Percentiles rank a stretch among this genome's conserved stretches.
Evolutionary conservation across 208 protist genomes (phyloP).

Genomic region (Wallacemonas rigidus): DNA sequence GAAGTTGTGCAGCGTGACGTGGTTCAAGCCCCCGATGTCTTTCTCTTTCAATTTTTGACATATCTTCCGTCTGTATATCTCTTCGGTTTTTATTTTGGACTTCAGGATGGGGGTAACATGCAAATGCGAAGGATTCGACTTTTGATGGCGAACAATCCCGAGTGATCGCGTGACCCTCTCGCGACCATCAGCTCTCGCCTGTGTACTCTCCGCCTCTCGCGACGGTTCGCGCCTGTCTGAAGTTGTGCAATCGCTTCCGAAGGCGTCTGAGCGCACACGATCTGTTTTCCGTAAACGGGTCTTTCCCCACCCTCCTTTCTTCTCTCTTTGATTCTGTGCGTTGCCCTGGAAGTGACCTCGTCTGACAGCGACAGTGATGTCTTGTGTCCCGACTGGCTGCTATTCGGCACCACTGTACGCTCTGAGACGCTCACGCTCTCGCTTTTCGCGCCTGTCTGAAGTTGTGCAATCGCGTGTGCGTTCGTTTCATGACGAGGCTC

Average conservation of each 20-base stretch:
- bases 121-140: neutral
- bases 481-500: neutral
- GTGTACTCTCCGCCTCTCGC: neutral
- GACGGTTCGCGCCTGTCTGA: conserved; percentile 8
- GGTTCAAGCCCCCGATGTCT: neutral
- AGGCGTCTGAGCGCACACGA: neutral
- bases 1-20: neutral
- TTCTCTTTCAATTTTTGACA: neutral
- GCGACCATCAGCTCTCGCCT: neutral
- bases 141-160: neutral
- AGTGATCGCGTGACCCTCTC: neutral
- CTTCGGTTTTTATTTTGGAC: neutral
- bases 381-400: too few relatives aligned
- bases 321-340: neutral
- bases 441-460: conserved; percentile 6
- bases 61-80: neutral
- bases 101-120: neutral
- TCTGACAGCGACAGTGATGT: neutral
- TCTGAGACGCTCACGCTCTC: neutral
- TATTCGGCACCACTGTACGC: too few relatives aligned
- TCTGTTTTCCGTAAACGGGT: neutral
- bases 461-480: neutral
- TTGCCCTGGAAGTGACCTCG: neutral
- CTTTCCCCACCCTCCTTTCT: neutral
- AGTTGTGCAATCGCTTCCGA: neutral